These are phyloP conservation scores for Diaporthe citriasiana DNA, from an alignment of 2,329 filamentous ascomycete genomes.

Conservation along the genomic window DNA sequence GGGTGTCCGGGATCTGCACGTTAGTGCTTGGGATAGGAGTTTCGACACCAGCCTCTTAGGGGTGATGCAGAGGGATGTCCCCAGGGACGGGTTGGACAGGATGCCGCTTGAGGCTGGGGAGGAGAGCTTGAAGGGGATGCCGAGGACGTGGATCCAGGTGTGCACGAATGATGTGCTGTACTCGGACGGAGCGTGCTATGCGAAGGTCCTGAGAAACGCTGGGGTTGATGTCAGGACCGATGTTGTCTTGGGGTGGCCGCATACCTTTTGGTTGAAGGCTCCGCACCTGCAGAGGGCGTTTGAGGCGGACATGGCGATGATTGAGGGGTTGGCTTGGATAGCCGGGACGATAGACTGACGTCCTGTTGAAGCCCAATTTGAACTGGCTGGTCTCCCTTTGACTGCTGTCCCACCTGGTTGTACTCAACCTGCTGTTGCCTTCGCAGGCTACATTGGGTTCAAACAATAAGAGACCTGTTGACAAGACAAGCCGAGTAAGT, in stretches of 20 bases:
- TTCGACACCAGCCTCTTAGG: slow-evolving; percentile 56
- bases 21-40: slow-evolving; percentile 52
- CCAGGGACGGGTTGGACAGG: slow-evolving; percentile 56
- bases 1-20: slow-evolving; percentile 54
- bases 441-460: neutral
- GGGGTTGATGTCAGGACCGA: slow-evolving; percentile 58
- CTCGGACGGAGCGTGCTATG: slow-evolving; percentile 66
- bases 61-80: slow-evolving; percentile 51
- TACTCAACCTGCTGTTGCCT: neutral
- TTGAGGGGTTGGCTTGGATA: slow-evolving; percentile 59
- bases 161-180: slow-evolving; percentile 66
- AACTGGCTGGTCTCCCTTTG: neutral
- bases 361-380: neutral
- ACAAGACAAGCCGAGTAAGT: neutral
- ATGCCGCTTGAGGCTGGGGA: slow-evolving; percentile 58
- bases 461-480: neutral
- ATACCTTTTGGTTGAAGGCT: slow-evolving; percentile 67
- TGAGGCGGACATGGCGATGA: slow-evolving; percentile 58
- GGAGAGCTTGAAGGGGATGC: slow-evolving; percentile 51
- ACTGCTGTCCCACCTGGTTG: neutral
- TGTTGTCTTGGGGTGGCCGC: slow-evolving; percentile 62
- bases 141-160: slow-evolving; percentile 64
- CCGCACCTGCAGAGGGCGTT: slow-evolving; percentile 57
- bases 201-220: slow-evolving; percentile 55
- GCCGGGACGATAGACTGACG: slow-evolving; percentile 17